A percentile compares a stretch with the other conserved stretches of the same genome.
These are phyloP conservation scores for Inonotus obliquus DNA, from an alignment of 1,284 basidiomycete species.

Conservation along the genomic window DNA sequence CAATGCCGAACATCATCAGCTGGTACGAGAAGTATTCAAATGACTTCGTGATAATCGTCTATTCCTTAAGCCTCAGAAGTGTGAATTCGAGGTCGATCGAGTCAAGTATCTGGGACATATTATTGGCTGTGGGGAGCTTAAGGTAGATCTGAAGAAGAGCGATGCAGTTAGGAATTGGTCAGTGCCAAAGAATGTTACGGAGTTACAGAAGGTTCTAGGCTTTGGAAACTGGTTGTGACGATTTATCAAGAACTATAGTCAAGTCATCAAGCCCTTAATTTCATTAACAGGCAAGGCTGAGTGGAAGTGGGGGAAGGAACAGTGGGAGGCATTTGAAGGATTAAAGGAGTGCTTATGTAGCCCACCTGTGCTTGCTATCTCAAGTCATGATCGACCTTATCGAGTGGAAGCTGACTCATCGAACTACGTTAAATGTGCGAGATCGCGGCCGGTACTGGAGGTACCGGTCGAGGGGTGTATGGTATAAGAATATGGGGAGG, in stretches of 20 bases:
- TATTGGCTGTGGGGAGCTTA: background rate
- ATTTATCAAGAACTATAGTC: background rate
- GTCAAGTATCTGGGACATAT: background rate
- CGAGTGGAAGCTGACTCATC: slow-evolving; percentile 6
- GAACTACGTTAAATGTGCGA: too few species aligned
- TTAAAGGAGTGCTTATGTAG: background rate
- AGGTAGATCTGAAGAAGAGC: background rate
- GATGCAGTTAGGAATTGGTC: background rate
- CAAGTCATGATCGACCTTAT: background rate
- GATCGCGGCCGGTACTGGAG: too few species aligned
- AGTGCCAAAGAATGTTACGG: background rate
- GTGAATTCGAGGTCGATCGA: background rate
- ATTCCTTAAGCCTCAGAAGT: background rate
- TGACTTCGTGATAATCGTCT: background rate
- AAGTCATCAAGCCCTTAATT: background rate
- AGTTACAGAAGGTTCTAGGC: background rate
- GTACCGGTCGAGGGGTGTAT: too few species aligned
- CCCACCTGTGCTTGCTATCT: background rate
- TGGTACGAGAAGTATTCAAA: background rate
- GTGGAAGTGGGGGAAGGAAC: background rate
- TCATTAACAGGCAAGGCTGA: background rate
- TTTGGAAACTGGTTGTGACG: background rate
- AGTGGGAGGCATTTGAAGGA: background rate
- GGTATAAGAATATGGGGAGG: too few species aligned
- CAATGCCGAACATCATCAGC: background rate